phyloP scores from a whole-genome alignment of 768 basidiomycete species.

The Serendipita vermifera region DNA sequence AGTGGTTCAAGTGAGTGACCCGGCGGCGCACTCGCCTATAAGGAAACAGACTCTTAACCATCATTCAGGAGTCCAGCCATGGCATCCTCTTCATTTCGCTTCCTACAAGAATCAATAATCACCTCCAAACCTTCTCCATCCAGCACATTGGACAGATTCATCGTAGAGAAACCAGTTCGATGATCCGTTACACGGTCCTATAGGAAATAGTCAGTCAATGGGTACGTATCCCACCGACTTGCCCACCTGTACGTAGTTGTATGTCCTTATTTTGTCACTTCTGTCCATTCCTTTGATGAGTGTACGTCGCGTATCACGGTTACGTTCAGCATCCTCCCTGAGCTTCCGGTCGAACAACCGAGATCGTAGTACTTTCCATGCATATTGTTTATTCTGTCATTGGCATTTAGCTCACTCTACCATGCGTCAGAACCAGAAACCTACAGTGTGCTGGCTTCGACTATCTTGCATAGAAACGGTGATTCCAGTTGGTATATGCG shows the following conservation, averaged over 20 bases:
- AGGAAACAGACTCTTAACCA: neutral
- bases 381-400: conserved; percentile 74
- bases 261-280: conserved; percentile 91
- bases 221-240: conserved; percentile 11
- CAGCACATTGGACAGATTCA: conserved; percentile 29
- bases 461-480: conserved; percentile 98
- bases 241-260: conserved; percentile 86
- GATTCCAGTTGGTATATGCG: conserved; percentile 84
- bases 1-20: too few relatives aligned
- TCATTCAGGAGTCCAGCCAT: conserved; percentile 24
- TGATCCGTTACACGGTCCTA: conserved; percentile 92
- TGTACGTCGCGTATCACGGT: conserved; percentile 52
- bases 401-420: too few relatives aligned
- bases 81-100: conserved; percentile 21
- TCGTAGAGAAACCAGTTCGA: conserved; percentile 60
- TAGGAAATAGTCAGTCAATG: neutral
- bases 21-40: too few relatives aligned
- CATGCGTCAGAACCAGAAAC: too few relatives aligned
- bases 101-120: conserved; percentile 22
- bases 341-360: conserved; percentile 75
- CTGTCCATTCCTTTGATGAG: conserved; percentile 75
- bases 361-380: conserved; percentile 78
- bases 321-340: conserved; percentile 50
- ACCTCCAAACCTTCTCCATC: conserved; percentile 28
- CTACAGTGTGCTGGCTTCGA: conserved; percentile 84